A percentile compares a stretch with the other conserved stretches of the same genome.
Conservation (phyloP, 768 basidiomycete genomes). For the Leccinellum rugosiceps region DNA sequence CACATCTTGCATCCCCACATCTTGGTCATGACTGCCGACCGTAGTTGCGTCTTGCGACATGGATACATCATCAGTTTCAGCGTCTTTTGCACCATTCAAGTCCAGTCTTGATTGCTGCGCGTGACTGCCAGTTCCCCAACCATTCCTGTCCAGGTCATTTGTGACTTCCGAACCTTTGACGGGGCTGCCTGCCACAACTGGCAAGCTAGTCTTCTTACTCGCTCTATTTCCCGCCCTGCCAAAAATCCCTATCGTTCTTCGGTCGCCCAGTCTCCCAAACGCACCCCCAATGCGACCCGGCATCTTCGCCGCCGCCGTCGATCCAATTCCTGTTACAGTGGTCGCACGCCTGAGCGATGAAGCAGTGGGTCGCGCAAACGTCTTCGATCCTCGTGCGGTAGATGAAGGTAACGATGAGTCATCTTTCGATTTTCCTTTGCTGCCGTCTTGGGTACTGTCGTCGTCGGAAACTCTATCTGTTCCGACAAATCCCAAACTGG, state of each 20-base stretch:
- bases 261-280: conserved; percentile 1
- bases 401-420: conserved; percentile 16
- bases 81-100: neutral
- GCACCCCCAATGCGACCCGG: conserved; percentile 2
- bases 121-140: neutral
- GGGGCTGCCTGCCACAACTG: conserved; percentile 45
- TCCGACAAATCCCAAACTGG: conserved; percentile 63
- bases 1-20: conserved; percentile 3
- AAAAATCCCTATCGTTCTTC: conserved; percentile 20
- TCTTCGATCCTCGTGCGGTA: conserved; percentile 1
- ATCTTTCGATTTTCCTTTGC: conserved; percentile 20
- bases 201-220: conserved; percentile 44
- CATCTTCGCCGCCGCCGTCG: neutral
- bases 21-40: neutral
- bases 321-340: conserved; percentile 14
- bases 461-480: conserved; percentile 13
- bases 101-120: neutral
- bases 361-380: conserved; percentile 29
- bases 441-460: neutral
- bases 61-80: conserved; percentile 7
- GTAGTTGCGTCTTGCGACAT: neutral
- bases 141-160: neutral
- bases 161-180: conserved; percentile 35
- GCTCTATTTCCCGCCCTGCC: conserved; percentile 27
- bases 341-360: conserved; percentile 29